phyloP scores from a whole-genome alignment of 164 flowering plant species.

The Aristolochia fimbriata region DNA sequence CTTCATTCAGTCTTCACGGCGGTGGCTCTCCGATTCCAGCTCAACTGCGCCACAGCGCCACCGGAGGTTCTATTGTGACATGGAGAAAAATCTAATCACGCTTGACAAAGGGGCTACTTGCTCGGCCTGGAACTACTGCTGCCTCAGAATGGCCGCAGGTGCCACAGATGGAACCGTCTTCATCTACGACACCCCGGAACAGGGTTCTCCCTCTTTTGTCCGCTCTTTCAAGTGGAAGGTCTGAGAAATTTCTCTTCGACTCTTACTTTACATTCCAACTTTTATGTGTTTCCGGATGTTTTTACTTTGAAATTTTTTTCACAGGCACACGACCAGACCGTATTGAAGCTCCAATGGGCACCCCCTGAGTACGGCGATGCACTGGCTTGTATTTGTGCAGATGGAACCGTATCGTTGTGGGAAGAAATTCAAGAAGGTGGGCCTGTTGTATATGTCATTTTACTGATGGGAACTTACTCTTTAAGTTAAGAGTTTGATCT shows the following conservation, averaged over 20 bases:
- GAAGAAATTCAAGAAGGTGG: constrained; percentile 78
- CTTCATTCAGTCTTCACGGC: too few relatives aligned
- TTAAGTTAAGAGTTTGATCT: too few relatives aligned
- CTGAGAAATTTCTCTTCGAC: constrained; percentile 1
- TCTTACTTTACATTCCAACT: neutral
- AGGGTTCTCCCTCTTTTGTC: constrained; percentile 39
- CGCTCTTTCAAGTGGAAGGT: constrained; percentile 47
- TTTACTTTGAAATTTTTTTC: neutral
- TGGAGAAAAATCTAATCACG: constrained; percentile 59
- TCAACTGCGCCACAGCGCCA: too few relatives aligned
- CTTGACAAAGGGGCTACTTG: constrained; percentile 58
- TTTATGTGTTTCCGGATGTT: neutral
- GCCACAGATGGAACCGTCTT: constrained; percentile 56
- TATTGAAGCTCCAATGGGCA: constrained; percentile 67
- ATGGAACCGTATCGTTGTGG: constrained; percentile 74
- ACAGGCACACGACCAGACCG: constrained; percentile 43
- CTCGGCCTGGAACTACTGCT: constrained; percentile 75
- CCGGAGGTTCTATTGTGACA: neutral
- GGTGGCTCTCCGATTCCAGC: too few relatives aligned
- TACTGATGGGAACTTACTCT: too few relatives aligned
- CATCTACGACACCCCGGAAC: constrained; percentile 51
- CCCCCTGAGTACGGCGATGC: constrained; percentile 93
- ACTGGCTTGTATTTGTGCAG: constrained; percentile 59
- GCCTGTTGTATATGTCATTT: neutral
- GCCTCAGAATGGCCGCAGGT: constrained; percentile 67